A percentile compares a stretch with the other conserved stretches of the same genome.
These are phyloP conservation scores for Penium margaritaceum DNA, from an alignment of 139 green algal species.

Conservation along the genomic window DNA sequence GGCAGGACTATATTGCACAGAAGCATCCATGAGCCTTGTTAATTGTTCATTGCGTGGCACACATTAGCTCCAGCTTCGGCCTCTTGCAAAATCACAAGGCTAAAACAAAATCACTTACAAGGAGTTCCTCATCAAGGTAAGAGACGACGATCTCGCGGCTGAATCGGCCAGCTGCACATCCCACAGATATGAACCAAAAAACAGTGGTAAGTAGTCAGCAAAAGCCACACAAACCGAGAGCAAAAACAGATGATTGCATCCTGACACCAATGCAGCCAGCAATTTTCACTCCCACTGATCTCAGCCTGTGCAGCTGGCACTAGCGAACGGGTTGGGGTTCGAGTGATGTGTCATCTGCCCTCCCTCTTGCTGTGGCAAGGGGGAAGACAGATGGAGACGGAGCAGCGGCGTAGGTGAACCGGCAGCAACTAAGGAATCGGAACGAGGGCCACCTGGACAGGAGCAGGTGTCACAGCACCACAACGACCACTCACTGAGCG, in stretches of 20 bases:
- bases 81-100: neutral
- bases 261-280: neutral
- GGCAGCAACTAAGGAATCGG: neutral
- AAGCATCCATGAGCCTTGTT: neutral
- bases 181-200: neutral
- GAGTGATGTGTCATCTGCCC: too few species aligned
- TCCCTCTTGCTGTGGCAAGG: too few species aligned
- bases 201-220: neutral
- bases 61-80: neutral
- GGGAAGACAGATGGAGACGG: neutral
- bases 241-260: neutral
- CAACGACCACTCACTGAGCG: conserved; percentile 13
- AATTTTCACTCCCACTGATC: neutral
- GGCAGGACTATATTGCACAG: neutral
- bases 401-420: neutral
- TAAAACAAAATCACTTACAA: conserved; percentile 9
- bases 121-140: conserved; percentile 40
- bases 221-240: neutral
- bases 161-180: conserved; percentile 20
- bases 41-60: neutral
- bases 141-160: conserved; percentile 15
- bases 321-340: neutral
- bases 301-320: neutral
- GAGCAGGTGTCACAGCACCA: neutral
- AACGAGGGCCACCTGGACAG: neutral